Conservation (phyloP, 352 stramenopile species). For the Globisporangium mamillatum region DNA sequence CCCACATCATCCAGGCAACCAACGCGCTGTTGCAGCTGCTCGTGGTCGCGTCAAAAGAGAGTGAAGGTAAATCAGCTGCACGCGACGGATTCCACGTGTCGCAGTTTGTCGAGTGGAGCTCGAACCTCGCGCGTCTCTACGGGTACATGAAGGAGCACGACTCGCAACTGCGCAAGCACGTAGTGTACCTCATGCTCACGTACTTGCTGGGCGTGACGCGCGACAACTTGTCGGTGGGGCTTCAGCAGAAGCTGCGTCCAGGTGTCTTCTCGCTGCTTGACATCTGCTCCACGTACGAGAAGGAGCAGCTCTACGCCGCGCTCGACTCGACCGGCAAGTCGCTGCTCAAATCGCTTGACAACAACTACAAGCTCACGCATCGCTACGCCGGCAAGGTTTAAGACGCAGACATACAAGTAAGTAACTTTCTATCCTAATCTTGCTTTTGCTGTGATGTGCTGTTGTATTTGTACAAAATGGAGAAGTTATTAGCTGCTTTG, state of each 20-base stretch:
- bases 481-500: background rate
- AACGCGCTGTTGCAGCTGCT: slow-evolving; percentile 73
- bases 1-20: slow-evolving; percentile 62
- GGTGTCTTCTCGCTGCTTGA: slow-evolving; percentile 79
- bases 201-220: slow-evolving; percentile 64
- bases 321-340: slow-evolving; percentile 83
- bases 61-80: background rate
- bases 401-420: slow-evolving; percentile 13
- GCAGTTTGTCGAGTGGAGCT: slow-evolving; percentile 56
- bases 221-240: slow-evolving; percentile 46
- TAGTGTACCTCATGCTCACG: slow-evolving; percentile 77
- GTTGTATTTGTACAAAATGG: slow-evolving; percentile 9
- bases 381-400: slow-evolving; percentile 87
- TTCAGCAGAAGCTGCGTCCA: slow-evolving; percentile 68
- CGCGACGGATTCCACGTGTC: slow-evolving; percentile 2
- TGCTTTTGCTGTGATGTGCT: slow-evolving; percentile 9
- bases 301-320: slow-evolving; percentile 81
- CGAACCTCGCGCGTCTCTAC: slow-evolving; percentile 83
- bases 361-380: slow-evolving; percentile 84
- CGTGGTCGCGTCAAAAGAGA: slow-evolving; percentile 20
- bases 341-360: slow-evolving; percentile 83
- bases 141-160: slow-evolving; percentile 87
- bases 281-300: slow-evolving; percentile 82
- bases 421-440: background rate
- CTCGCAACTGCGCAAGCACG: slow-evolving; percentile 75